Evolutionary conservation across 1,139 yeast species (phyloP), one percentile per base, ranked within the genome.

Genomic region (Lodderomyces jiufengensis): DNA sequence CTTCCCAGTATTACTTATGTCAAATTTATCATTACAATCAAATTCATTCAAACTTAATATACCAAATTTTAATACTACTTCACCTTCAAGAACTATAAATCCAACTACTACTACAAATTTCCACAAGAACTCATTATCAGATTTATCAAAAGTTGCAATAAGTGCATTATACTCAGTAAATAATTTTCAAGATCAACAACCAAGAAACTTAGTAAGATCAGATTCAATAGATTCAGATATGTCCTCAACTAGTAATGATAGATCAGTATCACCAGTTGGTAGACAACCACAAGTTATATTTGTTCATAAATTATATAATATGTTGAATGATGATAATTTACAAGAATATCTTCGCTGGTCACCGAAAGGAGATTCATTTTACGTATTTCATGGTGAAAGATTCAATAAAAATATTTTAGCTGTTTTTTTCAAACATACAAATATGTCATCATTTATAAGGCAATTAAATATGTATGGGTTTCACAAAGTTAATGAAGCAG

Each of bases 391-490:
- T 3, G 76, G 76, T 31, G 83, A 80, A 46, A 80, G 78, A 38
- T 80, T 82, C 44, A 75, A 83, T 38, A 68, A 72, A 49, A 24
- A 25, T 21, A 75, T 78, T 18, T 60, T 83, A 44, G 73, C 84
- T 33, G 75, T 70, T 36, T 83, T 80, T 57, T 83, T 83, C 60
- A 83, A 83, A 52, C 92, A 83, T 54, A 80, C 86, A 28, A 83
- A 83, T 51, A 81, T 82, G 35, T 85, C 90, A 1, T 78, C 85
- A n/a, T 83, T 83, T 55, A 84, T 83, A 20, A 70, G 92, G 38
- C 92, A 83, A 50, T 54, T 83, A 41, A 84, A 83, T 57, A 83
- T 83, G 86, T 83, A 83, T 52, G 92, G 87, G 8, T 82, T 82
- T 57, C 90, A 83, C 53, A 83, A 83, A 55, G 86, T 82, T 12